Base-by-base conservation (phyloP, 1,284 basidiomycete species). In the Apiotrichum sp. region DNA sequence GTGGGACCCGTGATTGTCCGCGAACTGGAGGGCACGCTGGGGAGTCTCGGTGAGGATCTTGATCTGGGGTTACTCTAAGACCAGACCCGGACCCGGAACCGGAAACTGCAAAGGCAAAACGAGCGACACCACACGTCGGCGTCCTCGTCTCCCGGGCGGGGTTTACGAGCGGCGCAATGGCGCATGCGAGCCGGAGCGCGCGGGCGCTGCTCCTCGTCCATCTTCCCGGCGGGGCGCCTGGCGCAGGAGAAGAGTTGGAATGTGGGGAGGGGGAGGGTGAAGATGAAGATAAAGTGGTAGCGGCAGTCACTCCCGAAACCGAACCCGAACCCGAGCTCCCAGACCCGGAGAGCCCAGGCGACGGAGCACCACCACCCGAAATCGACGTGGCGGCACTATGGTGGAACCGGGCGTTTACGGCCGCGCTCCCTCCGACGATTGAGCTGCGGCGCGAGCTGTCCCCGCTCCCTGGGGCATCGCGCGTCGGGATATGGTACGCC, bases 1-100 rank as follows among this genome's bases (percentile, higher is more conserved):
- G 74, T 86, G 38, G 83, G 87, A 0, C 89, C 91, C 1, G 83
- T 84, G 6, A 85, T 86, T 62, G 82, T 95, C 1, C 83, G 92
- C 42, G 91, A 96, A 73, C 80, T 95, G 74, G 91, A 95, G 70
- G 90, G 90, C 14, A 88, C 90, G 14, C 74, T 88, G 57, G 80
- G 62, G 9, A 58, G 65, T 56, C 59, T 59, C n/a, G 57, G 60
- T 64, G 43, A 49, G 63, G 50, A 4, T 38, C 36, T 38, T 3
- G 10, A 8, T 11, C 6, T 22, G 22, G 22, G 22, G 22, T 22
- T 22, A 22, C 22, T 22, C 22, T 22, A 22, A 22, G 22, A 22
- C 22, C 22, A 22, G 22, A 22, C 22, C 22, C 22, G 22, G 22
- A 22, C 22, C 22, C 22, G 22, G 22, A 22, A 22, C 22, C 22